Base-by-base conservation (phyloP, 768 basidiomycete species). In the Cystofilobasidium capitatum region DNA sequence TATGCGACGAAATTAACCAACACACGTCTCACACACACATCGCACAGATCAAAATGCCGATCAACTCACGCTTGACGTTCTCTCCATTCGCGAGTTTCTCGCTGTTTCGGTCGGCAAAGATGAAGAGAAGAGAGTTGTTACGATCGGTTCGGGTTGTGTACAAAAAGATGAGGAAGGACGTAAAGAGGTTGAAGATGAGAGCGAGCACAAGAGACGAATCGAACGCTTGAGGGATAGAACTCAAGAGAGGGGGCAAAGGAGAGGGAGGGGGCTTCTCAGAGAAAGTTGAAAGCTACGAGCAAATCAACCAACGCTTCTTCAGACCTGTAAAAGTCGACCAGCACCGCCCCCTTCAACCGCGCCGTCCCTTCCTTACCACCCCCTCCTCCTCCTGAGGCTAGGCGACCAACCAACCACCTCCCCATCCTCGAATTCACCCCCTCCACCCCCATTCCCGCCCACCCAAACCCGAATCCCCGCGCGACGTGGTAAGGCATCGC, bases 361-460 rank as follows among this genome's bases (percentile, higher is more conserved):
- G 33, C 36, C 8, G 8, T n/a, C 51, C 58, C 42, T 4, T 42
- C 26, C 22, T 39, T 55, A n/a, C n/a, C n/a, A n/a, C n/a, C n/a
- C 42, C 10, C 60, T 22, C 39, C 24, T 57, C 36, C n/a, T n/a
- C 64, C 58, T 70, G 64, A 36, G 17, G 17, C 37, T 62, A 33
- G n/a, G 3, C 40, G 49, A 63, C 55, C 81, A 51, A 91, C 73
- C 24, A 91, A 74, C 87, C 89, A 94, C 63, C 77, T 78, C 3
- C 82, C 85, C 3, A 90, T 78, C n/a, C 86, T 81, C 29, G 80
- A 80, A 73, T 97, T 97, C 45, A 92, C 85, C 2, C 92, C 92
- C 74, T 89, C 85, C n/a, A 91, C 79, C 6, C 91, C 91, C 9
- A 91, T 73, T 2, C 86, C 86, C 0, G 89, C 89, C 85, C 86